phyloP scores from a whole-genome alignment of 306 rosid genomes.

The Betula pendula region DNA sequence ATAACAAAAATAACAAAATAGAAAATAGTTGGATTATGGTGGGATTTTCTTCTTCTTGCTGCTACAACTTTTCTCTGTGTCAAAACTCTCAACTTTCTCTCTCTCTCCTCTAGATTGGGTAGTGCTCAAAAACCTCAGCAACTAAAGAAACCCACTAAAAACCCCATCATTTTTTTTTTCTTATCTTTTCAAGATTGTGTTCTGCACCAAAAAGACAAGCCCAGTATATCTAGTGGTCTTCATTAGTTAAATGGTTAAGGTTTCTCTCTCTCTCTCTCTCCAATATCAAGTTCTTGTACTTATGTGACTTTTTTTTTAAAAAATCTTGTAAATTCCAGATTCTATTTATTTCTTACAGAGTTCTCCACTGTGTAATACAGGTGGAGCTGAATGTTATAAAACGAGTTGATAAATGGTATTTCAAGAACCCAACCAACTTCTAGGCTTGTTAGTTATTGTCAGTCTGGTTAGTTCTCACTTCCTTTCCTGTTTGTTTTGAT shows the following conservation, averaged over 20 bases:
- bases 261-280: conserved; percentile 6
- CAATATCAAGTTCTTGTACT: conserved; percentile 18
- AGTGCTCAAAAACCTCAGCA: conserved; percentile 10
- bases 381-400: conserved; percentile 11
- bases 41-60: neutral
- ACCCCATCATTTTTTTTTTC: neutral
- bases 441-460: conserved; percentile 16
- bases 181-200: neutral
- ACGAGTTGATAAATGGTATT: conserved; percentile 21
- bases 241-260: conserved; percentile 12
- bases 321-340: neutral
- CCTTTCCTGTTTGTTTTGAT: conserved; percentile 6
- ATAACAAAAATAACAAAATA: neutral
- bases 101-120: neutral
- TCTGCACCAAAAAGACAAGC: conserved; percentile 7
- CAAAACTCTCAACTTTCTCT: neutral
- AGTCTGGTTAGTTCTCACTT: conserved; percentile 44
- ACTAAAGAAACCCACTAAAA: neutral
- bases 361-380: conserved; percentile 36
- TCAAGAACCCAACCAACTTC: conserved; percentile 18
- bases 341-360: neutral
- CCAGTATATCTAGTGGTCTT: neutral
- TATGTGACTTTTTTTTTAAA: neutral
- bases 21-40: neutral
- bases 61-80: conserved; percentile 1